Evolutionary conservation across 768 basidiomycete species (phyloP), one percentile per base, ranked within the genome.

Genomic region (Suillus plorans): DNA sequence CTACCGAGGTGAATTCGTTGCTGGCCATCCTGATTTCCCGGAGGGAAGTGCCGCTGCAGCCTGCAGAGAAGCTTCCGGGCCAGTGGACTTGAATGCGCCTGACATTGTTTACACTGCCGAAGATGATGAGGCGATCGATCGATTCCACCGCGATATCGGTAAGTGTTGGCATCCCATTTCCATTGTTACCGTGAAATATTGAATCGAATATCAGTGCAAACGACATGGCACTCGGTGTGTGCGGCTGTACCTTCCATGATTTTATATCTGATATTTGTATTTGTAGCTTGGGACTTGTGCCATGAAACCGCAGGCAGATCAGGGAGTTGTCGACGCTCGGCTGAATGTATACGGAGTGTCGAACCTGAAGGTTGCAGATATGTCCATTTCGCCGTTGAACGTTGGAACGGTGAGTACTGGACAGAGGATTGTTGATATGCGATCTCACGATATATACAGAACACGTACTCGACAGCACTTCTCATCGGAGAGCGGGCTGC

Each of bases 291-390:
- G 88, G 50, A 89, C 88, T 0, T 89, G 87, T 64, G 83, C 86
- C 0, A 89, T 90, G 88, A 88, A 87, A 70, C 80, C 86, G 3
- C 80, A 82, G 22, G 79, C 84, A 18, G 63, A 80, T 47, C 83
- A 82, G 6, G 89, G 88, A 14, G 89, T 90, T 3, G 86, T 91
- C 13, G 86, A 91, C 69, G 59, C 82, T 37, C 76, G 76, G n/a
- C 74, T 90, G 47, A 86, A 86, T 66, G 87, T 91, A 18, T 89
- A 90, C 66, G 87, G 86, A 0, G 79, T 85, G 1, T 67, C 76
- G 67, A 80, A 80, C 36, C 76, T 90, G 59, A 88, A 89, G 70
- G 81, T 91, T 31, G 86, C 85, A 56, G 87, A 83, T 80, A 45
- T 82, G 39, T 81, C 82, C 4, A 77, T 81, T 56, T 69, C 70